Percentiles rank a stretch among this genome's conserved stretches.
phyloP scores from a whole-genome alignment of 2,329 filamentous ascomycete species.

The Dactylonectria macrodidyma region DNA sequence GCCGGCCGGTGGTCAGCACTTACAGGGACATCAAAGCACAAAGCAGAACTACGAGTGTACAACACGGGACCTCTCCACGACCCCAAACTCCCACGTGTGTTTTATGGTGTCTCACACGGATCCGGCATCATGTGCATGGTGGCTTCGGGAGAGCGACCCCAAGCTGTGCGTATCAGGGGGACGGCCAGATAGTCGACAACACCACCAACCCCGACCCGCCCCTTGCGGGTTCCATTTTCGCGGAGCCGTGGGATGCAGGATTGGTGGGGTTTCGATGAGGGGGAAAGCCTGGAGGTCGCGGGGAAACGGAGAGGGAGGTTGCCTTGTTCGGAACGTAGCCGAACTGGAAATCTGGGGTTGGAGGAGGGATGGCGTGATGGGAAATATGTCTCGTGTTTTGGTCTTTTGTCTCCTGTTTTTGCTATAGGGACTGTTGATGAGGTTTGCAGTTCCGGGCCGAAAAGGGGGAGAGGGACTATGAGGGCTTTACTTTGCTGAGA shows the following conservation, averaged over 20 bases:
- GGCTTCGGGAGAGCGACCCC: conserved; percentile 23
- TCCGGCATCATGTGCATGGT: conserved; percentile 12
- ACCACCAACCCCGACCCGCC: neutral
- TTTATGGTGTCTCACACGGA: neutral
- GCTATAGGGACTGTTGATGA: neutral
- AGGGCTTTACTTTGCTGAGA: neutral
- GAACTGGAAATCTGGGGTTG: conserved; percentile 31
- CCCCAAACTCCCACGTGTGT: conserved; percentile 6
- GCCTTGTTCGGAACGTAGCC: conserved; percentile 30
- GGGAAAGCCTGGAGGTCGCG: conserved; percentile 22
- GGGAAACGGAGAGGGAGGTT: conserved; percentile 32
- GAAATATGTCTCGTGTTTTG: conserved; percentile 6
- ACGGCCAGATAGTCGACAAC: neutral
- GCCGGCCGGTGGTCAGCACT: conserved; percentile 10
- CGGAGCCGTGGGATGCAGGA: conserved; percentile 1
- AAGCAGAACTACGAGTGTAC: neutral
- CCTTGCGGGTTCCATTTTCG: neutral
- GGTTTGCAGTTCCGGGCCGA: neutral
- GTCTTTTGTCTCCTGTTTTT: neutral
- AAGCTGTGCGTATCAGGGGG: conserved; percentile 17
- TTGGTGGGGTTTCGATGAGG: conserved; percentile 4
- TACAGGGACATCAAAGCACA: neutral
- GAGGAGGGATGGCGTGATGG: conserved; percentile 22
- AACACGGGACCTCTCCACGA: neutral
- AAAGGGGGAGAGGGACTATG: neutral